These are phyloP conservation scores for Hypericum perforatum DNA, from an alignment of 345 rosid genomes.

Conservation along the genomic window DNA sequence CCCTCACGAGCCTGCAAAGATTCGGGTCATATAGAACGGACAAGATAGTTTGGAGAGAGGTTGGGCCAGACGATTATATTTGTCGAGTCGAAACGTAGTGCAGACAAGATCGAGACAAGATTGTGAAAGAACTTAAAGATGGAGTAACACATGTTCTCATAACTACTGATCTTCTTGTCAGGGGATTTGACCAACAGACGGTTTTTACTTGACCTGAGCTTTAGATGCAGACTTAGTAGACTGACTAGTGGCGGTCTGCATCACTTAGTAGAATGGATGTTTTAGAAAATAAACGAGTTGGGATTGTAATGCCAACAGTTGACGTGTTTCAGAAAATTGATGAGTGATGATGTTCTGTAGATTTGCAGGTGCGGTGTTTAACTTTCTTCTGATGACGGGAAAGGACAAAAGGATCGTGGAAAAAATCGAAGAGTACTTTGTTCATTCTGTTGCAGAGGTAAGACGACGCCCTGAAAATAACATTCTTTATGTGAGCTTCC, in stretches of 20 bases:
- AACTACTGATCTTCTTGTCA: constrained; percentile 77
- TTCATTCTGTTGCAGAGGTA: constrained; percentile 42
- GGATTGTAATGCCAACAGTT: too few species aligned
- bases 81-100: constrained; percentile 56
- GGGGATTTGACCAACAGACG: constrained; percentile 94
- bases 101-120: constrained; percentile 82
- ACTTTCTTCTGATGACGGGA: constrained; percentile 39
- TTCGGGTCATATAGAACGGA: constrained; percentile 61
- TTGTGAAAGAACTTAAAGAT: constrained; percentile 87
- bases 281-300: too few species aligned
- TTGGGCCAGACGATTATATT: constrained; percentile 82
- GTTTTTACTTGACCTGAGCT: constrained; percentile 19
- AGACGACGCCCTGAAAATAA: not conserved
- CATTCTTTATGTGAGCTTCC: not conserved
- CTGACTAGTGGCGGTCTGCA: too few species aligned
- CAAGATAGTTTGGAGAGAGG: constrained; percentile 69
- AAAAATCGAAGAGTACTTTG: constrained; percentile 66
- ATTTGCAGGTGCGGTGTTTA: too few species aligned
- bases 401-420: constrained; percentile 42
- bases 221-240: too few species aligned
- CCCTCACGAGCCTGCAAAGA: constrained; percentile 64
- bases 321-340: too few species aligned
- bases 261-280: not conserved
- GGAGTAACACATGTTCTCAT: constrained; percentile 84
- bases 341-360: not conserved